Percentiles rank a stretch among this genome's conserved stretches.
These are phyloP conservation scores for Oenanthe sinensis DNA, from an alignment of 129 eudicot genomes.

Conservation along the genomic window DNA sequence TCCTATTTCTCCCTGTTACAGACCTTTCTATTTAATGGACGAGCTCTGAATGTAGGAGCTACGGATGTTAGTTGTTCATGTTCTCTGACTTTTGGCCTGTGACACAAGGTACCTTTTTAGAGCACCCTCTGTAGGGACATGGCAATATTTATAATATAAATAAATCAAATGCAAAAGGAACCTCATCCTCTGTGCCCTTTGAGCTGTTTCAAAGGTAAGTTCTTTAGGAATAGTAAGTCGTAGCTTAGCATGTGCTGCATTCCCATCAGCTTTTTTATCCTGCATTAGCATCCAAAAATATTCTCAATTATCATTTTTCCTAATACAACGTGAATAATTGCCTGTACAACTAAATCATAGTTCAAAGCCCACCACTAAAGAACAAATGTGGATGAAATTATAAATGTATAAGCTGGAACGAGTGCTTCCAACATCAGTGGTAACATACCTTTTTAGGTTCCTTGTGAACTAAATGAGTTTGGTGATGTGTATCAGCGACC, in stretches of 20 bases:
- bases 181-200: constrained; percentile 78
- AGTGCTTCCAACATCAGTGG: background rate
- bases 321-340: background rate
- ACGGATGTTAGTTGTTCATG: constrained; percentile 36
- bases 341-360: background rate
- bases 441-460: constrained; percentile 53
- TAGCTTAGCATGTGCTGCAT: constrained; percentile 31
- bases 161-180: constrained; percentile 7
- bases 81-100: constrained; percentile 48
- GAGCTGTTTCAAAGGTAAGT: constrained; percentile 80
- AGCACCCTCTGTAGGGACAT: background rate
- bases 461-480: constrained; percentile 62
- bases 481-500: constrained; percentile 52
- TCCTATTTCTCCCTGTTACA: constrained; percentile 4
- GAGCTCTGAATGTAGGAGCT: constrained; percentile 65
- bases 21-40: constrained; percentile 84
- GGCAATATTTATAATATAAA: background rate
- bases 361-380: background rate
- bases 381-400: background rate
- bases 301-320: background rate
- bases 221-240: constrained; percentile 74
- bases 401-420: background rate
- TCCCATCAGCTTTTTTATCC: constrained; percentile 39
- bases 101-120: constrained; percentile 8
- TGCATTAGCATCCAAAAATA: constrained; percentile 22